Evolutionary conservation across 73 alveolate species (phyloP), one percentile per base, ranked within the genome.

Genomic region (Paramecium primaurelia): DNA sequence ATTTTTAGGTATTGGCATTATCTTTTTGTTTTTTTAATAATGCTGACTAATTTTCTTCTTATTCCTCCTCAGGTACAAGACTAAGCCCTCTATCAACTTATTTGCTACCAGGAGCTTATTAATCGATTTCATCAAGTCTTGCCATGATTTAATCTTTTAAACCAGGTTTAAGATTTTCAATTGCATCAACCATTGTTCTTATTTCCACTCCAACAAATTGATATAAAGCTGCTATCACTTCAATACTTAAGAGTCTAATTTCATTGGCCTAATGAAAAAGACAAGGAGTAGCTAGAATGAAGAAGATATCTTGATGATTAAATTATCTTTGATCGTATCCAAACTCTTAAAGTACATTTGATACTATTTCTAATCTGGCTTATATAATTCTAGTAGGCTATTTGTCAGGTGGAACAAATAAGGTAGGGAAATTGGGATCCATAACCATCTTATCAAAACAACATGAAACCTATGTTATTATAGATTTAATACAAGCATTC

Each of bases 331-430:
- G 92, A 93, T 98, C 97, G 26, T 96, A 96, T 30, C 99, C 99
- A 88, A 97, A 98, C 86, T 96, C 99, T 80, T 97, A 93, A 47
- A 97, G 94, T 26, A 95, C 86, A 91, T 93, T 95, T 71, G 93
- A 88, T 37, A 98, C 92, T 51, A 98, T 97, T 88, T 98, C 99
- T 58, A 97, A 86, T 89, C 99, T 93, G 3, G 99, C 98, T 36
- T 96, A 93, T 40, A 98, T 87, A 14, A 97, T 95, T 60, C 99
- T 93, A 97, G 98, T 96, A 54, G 98, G 99, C 37, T 96, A 96
- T 83, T 98, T 98, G 83, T 98, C 99, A 5, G 99, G 99, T 25
- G 99, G 95, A 26, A 96, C 98, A 16, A 98, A 99, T 54, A 88
- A 83, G 5, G 89, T 38, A 38, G 45, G 45, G 45, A 38, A 38